These are phyloP conservation scores for Crucihimalaya himalaica DNA, from an alignment of 345 rosid genomes.

Conservation along the genomic window DNA sequence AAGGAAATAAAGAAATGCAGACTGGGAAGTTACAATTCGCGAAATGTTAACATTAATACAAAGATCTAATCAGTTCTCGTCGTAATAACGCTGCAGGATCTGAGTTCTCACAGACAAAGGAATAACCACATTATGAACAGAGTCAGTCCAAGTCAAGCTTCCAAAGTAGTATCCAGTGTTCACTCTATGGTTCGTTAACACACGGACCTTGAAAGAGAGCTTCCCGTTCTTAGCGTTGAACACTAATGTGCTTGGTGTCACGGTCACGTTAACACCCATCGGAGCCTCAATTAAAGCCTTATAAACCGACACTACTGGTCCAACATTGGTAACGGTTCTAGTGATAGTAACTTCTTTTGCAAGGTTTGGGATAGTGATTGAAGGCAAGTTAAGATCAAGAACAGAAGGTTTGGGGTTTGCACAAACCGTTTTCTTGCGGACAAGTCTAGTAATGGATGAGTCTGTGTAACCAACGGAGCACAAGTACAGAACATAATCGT, in stretches of 20 bases:
- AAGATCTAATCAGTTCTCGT: conserved; percentile 27
- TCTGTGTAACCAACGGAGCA: conserved; percentile 47
- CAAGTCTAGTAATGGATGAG: conserved; percentile 42
- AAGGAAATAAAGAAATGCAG: not conserved
- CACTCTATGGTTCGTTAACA: conserved; percentile 39
- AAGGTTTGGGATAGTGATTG: conserved; percentile 51
- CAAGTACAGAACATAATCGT: conserved; percentile 46
- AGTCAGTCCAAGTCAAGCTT: conserved; percentile 64
- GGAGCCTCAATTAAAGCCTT: conserved; percentile 45
- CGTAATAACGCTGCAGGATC: conserved; percentile 32
- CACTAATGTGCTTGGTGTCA: conserved; percentile 47
- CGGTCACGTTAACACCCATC: conserved; percentile 43
- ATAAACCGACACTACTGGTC: conserved; percentile 46
- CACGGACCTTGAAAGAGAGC: conserved; percentile 46
- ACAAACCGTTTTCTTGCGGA: conserved; percentile 40
- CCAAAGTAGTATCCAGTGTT: conserved; percentile 55
- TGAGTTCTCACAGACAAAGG: conserved; percentile 51
- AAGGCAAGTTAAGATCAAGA: conserved; percentile 55
- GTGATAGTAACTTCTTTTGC: conserved; percentile 41
- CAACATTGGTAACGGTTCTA: conserved; percentile 58
- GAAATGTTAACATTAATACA: not conserved
- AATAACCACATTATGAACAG: conserved; percentile 50
- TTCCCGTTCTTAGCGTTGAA: conserved; percentile 43
- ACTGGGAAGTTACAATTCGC: not conserved
- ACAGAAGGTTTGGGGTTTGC: conserved; percentile 27